These are phyloP conservation scores for Echites panduratus DNA, from an alignment of 257 asterid genomes.

Conservation along the genomic window DNA sequence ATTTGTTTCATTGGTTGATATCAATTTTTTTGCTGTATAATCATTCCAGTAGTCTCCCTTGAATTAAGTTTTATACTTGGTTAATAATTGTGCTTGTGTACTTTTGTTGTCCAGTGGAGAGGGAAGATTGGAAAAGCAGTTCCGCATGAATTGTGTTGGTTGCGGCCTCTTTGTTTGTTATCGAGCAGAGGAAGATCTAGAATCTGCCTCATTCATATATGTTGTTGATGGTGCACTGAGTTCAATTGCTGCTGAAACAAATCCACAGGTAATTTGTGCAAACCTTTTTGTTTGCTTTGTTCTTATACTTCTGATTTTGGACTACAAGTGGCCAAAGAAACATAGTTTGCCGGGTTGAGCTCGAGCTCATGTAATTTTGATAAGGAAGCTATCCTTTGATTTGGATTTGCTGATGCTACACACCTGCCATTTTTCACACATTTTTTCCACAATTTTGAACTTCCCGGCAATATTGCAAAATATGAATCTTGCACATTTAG, in stretches of 20 bases:
- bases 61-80: neutral
- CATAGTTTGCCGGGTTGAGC: neutral
- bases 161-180: constrained; percentile 95
- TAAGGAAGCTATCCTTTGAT: neutral
- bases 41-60: neutral
- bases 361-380: constrained; percentile 7
- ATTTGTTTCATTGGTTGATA: neutral
- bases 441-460: neutral
- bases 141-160: constrained; percentile 85
- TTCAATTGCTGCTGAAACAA: constrained; percentile 95
- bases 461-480: neutral
- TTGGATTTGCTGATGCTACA: neutral
- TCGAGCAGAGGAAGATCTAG: constrained; percentile 85
- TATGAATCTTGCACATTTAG: neutral
- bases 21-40: neutral
- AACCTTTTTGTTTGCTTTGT: neutral
- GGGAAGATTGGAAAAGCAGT: constrained; percentile 92
- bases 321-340: neutral
- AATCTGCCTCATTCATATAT: constrained; percentile 68
- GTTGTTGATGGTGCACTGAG: constrained; percentile 96
- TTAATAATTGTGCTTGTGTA: neutral
- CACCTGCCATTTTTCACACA: neutral
- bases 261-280: constrained; percentile 65
- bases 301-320: neutral
- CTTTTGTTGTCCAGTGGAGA: constrained; percentile 57